phyloP scores from a whole-genome alignment of 129 eudicot species.

The Artemisia argyi region DNA sequence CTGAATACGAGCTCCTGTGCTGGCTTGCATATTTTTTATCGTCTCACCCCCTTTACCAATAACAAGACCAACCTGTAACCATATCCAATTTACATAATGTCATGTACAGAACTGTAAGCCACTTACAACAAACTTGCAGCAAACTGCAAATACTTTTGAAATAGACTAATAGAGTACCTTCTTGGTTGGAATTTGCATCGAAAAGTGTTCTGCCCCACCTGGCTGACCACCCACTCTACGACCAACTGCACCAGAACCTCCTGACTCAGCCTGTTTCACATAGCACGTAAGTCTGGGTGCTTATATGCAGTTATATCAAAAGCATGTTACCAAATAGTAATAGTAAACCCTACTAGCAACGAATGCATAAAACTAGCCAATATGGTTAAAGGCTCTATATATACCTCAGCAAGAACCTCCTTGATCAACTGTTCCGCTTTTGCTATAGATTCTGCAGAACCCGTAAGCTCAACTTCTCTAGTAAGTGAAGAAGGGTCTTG shows the following conservation, averaged over 20 bases:
- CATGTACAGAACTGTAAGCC: not conserved
- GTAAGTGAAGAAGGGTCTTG: conserved; percentile 68
- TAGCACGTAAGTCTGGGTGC: not conserved
- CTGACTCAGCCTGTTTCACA: conserved; percentile 70
- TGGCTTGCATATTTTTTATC: conserved; percentile 80
- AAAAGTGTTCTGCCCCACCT: conserved; percentile 67
- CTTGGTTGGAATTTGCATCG: conserved; percentile 65
- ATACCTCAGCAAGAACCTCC: conserved; percentile 84
- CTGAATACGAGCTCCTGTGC: conserved; percentile 95
- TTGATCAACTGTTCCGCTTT: conserved; percentile 78
- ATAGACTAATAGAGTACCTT: conserved; percentile 39
- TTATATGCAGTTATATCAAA: not conserved
- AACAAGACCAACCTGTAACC: conserved; percentile 89
- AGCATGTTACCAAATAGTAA: not conserved
- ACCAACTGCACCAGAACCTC: conserved; percentile 70
- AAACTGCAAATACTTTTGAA: not conserved
- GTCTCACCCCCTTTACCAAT: conserved; percentile 99
- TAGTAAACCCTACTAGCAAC: not conserved
- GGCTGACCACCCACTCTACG: conserved; percentile 59
- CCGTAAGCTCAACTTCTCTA: conserved; percentile 78
- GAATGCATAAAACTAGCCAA: not conserved
- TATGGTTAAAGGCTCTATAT: not conserved
- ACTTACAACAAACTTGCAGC: not conserved
- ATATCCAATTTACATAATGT: conserved; percentile 7
- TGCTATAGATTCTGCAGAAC: conserved; percentile 71